Percentiles rank a stretch among this genome's conserved stretches.
Evolutionary conservation across 805 yeast species (phyloP).

Genomic region (Candida xyloterini): DNA sequence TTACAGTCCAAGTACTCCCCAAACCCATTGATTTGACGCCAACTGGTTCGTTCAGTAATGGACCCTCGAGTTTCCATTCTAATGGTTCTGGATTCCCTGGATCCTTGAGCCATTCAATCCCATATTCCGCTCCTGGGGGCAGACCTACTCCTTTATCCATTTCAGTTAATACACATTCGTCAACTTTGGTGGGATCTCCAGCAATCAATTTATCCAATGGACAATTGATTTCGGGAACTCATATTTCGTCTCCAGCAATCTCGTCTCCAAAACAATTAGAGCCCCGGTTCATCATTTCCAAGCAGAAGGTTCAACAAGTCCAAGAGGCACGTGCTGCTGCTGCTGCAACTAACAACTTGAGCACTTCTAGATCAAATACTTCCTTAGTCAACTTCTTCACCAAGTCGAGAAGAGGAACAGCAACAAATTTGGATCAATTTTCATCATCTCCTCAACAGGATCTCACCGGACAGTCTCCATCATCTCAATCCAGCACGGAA

Average conservation of each 20-base stretch:
- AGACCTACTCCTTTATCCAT: constrained; percentile 30
- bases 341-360: constrained; percentile 12
- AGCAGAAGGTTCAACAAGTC: constrained; percentile 62
- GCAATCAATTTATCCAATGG: constrained; percentile 47
- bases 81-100: constrained; percentile 28
- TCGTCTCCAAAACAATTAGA: constrained; percentile 60
- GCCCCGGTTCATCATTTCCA: constrained; percentile 79
- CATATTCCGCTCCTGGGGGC: constrained; percentile 72
- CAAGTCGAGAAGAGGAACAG: constrained; percentile 40
- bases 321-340: constrained; percentile 42
- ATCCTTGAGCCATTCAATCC: constrained; percentile 59
- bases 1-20: constrained; percentile 6
- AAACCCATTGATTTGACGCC: constrained; percentile 14
- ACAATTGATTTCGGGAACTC: constrained; percentile 57
- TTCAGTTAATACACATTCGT: constrained; percentile 11
- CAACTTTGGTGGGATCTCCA: constrained; percentile 6
- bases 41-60: constrained; percentile 9
- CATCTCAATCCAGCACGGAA: constrained; percentile 31
- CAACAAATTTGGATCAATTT: constrained; percentile 27
- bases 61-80: constrained; percentile 15
- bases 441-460: constrained; percentile 36
- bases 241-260: constrained; percentile 70
- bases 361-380: constrained; percentile 38
- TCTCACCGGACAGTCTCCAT: constrained; percentile 30
- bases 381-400: constrained; percentile 51